Conservation (phyloP, 257 asterid species). For the Prunella vulgaris region DNA sequence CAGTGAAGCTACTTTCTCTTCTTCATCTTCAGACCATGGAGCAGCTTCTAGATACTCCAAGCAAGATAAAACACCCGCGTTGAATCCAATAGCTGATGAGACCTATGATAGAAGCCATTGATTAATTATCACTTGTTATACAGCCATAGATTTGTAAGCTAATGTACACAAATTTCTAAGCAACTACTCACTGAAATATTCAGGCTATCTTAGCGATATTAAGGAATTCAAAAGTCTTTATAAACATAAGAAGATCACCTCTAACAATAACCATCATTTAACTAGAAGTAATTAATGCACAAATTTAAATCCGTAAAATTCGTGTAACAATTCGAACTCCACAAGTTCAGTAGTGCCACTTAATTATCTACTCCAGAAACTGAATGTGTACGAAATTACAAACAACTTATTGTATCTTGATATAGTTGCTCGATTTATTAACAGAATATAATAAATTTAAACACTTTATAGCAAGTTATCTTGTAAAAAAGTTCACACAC, state of each 20-base stretch:
- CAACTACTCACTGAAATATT: not conserved
- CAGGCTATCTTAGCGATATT: not conserved
- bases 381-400: not conserved
- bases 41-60: conserved; percentile 90
- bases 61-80: conserved; percentile 77
- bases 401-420: not conserved
- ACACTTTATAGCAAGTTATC: not conserved
- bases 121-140: not conserved
- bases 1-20: conserved; percentile 73
- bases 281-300: not conserved
- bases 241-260: not conserved
- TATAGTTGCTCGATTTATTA: not conserved
- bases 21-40: conserved; percentile 95
- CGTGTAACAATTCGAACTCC: not conserved
- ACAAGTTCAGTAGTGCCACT: not conserved
- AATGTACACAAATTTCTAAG: not conserved
- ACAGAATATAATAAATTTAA: not conserved
- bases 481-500: not conserved
- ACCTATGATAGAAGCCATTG: conserved; percentile 41
- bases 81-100: conserved; percentile 85
- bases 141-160: not conserved
- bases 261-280: not conserved
- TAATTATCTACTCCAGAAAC: not conserved
- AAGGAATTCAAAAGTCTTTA: not conserved
- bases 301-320: not conserved